phyloP scores from a whole-genome alignment of 1,284 basidiomycete genomes.

The Melampsora americana region DNA sequence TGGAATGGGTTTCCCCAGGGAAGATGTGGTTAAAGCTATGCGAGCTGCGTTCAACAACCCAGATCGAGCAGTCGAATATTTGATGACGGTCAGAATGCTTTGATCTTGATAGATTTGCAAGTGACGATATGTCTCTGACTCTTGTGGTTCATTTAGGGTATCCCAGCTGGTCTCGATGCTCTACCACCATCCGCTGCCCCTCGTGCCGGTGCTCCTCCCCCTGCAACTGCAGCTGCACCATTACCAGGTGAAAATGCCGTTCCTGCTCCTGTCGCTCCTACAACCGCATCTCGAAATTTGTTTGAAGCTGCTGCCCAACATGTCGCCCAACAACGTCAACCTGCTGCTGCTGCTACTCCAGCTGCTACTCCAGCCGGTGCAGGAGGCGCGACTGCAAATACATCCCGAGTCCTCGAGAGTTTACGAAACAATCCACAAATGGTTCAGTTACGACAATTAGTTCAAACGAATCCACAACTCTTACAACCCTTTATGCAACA shows the following conservation, averaged over 20 bases:
- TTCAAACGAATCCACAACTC: slow-evolving; percentile 71
- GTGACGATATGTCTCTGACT: slow-evolving; percentile 27
- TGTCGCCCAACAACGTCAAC: slow-evolving; percentile 54
- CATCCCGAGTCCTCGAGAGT: slow-evolving; percentile 52
- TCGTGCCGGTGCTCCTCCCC: slow-evolving; percentile 52
- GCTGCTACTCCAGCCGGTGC: slow-evolving; percentile 51
- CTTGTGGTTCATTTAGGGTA: slow-evolving; percentile 62
- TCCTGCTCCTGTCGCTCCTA: slow-evolving; percentile 49
- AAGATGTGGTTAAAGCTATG: slow-evolving; percentile 79
- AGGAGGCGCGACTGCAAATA: slow-evolving; percentile 34
- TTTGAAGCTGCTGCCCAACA: slow-evolving; percentile 62
- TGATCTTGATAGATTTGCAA: background rate
- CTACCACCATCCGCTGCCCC: slow-evolving; percentile 50
- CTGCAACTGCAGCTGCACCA: slow-evolving; percentile 55
- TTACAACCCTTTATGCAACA: slow-evolving; percentile 79
- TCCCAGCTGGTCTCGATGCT: slow-evolving; percentile 66
- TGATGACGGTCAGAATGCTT: slow-evolving; percentile 71
- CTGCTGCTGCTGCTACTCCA: slow-evolving; percentile 53
- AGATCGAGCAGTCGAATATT: slow-evolving; percentile 93
- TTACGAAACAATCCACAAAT: slow-evolving; percentile 53
- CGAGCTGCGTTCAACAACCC: slow-evolving; percentile 97
- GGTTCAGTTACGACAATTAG: slow-evolving; percentile 57
- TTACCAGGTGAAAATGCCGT: slow-evolving; percentile 55
- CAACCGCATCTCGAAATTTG: slow-evolving; percentile 64
- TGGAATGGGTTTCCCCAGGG: slow-evolving; percentile 85